Evolutionary conservation across 495 filamentous ascomycete genomes (phyloP), one percentile per base, ranked within the genome.

Genomic region (Parmelia sp.): DNA sequence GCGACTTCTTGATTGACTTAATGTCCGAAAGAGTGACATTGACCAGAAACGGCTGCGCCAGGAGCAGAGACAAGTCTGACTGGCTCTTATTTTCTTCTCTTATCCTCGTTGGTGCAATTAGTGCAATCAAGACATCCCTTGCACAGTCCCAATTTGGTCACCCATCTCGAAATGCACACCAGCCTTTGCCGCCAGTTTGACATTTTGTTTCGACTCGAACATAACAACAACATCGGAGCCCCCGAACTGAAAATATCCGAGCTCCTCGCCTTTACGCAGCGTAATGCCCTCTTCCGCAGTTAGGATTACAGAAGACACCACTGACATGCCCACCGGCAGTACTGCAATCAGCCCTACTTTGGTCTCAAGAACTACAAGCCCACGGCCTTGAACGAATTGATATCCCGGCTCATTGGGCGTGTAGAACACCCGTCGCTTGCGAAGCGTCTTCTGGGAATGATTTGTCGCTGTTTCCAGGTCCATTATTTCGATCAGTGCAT

Each of bases 221-320:
- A 77, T 71, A 7, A 74, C 29, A 42, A 77, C 71, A 33, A 76
- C 67, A 71, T 79, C 76, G 2, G 74, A 76, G 10, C 75, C 76
- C 19, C 77, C 77, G 62, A 78, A 79, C 60, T 77, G 70, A 68
- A 80, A 80, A 53, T 74, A 74, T 25, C 71, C 71, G 58, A 80
- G 69, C 58, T 78, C 74, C 1, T 77, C 64, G 5, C 77, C 74
- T 61, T 78, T 79, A 0, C 67, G 60, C 35, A 79, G 29, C 0
- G 29, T 4, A 9, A 71, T 44, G n/a, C 71, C 73, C 47, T 68
- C 58, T 44, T 70, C 47, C 1, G 74, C 75, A 9, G 72, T 72
- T 11, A 76, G 39, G 25, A 68, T 63, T 1, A 80, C 73, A n/a
- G 76, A 78, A 6, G 76, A 76, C 0, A 77, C 71, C 47, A 75